Base-by-base conservation (phyloP, 495 filamentous ascomycete species). In the Penicillium pancosmium region DNA sequence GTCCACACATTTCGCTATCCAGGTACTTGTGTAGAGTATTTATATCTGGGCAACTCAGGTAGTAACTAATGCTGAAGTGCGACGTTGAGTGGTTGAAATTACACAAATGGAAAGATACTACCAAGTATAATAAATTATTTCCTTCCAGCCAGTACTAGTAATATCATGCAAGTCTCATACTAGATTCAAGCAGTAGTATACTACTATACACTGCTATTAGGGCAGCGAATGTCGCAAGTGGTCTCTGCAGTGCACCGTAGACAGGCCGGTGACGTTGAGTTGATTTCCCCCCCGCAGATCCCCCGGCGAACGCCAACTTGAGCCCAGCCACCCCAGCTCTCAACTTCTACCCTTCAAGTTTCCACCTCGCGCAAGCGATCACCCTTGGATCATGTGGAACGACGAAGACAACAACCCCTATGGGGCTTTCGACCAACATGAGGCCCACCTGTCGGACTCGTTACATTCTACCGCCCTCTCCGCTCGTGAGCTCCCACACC, bases 351-450 rank as follows among this genome's bases (percentile, higher is more conserved):
- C 8, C 8, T 12, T 21, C 19, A 21, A 21, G 19, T 21, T 38
- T 13, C 36, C 15, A 38, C 36, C 34, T 36, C 9, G 36, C 15
- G 15, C 36, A 12, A 36, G 10, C 34, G 53, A 57, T 59, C 49
- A 46, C 50, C 50, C 27, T 8, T 44, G 46, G 51, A 70, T 53
- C 54, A 80, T 80, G 77, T 80, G 77, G 92, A 92, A 96, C 82
- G 92, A 95, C 79, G 92, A 96, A 74, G 88, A 91, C 69, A 96
- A 96, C 74, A 96, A 96, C 65, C 92, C 92, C 10, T 96, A 96
- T 69, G 91, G 91, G 62, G 91, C 89, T 73, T 94, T 93, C 78
- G 89, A 92, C 70, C 88, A 89, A 62, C 84, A 86, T 59, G 89
- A 94, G 69, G 89, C 91, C 48, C 84, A 84, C 66, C 77, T 87